Base-by-base conservation (phyloP, 2,329 filamentous ascomycete species). In the Colletotrichum lindemuthianum region DNA sequence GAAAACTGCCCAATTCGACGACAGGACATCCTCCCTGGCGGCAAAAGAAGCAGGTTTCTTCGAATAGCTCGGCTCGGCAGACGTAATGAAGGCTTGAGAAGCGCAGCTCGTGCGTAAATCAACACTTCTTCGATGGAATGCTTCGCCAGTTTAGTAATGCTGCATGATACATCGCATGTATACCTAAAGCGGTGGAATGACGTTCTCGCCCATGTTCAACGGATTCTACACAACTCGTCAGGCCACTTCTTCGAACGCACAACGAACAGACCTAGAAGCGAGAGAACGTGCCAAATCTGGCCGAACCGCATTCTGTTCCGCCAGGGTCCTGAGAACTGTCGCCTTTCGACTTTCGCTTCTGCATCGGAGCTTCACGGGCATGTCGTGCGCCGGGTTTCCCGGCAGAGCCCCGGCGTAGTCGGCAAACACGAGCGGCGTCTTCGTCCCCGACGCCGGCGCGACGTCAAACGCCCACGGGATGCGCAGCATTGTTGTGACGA, bases 331-430 rank as follows among this genome's bases (percentile, higher is more conserved):
- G 7, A 43, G 5, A 13, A 56, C n/a, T 13, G 8, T 16, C 13
- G 15, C 44, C 13, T 40, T 48, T 12, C 43, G 15, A 11, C 43
- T 39, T 9, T 56, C 43, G 43, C 53, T 48, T 36, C 53, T 11
- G 3, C 36, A 56, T 15, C 12, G 36, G 1, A 56, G 6, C 15
- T 40, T 47, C n/a, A 56, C 53, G 0, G 53, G 53, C 53, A 56
- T 56, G n/a, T 48, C 36, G 8, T 48, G 16, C 33, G 41, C 53
- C 12, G 53, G 53, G 6, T 56, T 56, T 12, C 53, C 53, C 1
- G 53, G 53, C 34, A 56, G 34, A 16, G 34, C 43, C 8, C 43
- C 43, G 4, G 53, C 53, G 34, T 56, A 56, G 34, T 56, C 53
- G 13, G 53, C 33, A 15, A 56, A 56, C 12, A 39, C 34, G 1